Conservation (phyloP, 805 yeast genomes). For the Wickerhamomyces canadensis region DNA sequence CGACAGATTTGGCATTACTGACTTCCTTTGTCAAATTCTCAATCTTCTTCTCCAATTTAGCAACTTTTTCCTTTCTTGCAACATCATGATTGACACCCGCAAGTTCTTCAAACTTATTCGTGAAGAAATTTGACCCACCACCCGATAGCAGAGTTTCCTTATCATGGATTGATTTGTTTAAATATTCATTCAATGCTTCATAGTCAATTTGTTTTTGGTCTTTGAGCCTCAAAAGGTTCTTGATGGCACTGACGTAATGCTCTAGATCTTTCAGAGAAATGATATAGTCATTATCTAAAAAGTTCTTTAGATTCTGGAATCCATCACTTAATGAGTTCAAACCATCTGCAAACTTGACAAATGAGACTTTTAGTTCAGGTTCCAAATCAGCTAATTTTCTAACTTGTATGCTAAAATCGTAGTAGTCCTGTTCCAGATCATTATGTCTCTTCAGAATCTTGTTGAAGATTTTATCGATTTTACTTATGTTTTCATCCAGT, state of each 20-base stretch:
- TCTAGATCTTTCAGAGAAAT: conserved; percentile 83
- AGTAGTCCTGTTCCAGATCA: conserved; percentile 69
- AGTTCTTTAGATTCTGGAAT: conserved; percentile 37
- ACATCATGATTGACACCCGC: conserved; percentile 59
- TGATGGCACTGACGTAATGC: conserved; percentile 64
- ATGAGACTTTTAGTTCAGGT: conserved; percentile 30
- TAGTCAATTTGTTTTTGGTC: conserved; percentile 90
- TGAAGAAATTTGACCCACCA: conserved; percentile 47
- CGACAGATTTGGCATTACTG: conserved; percentile 42
- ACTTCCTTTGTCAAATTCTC: conserved; percentile 45
- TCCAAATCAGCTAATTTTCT: conserved; percentile 59
- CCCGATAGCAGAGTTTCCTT: conserved; percentile 47
- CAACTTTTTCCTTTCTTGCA: conserved; percentile 45
- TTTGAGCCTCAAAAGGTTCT: conserved; percentile 69
- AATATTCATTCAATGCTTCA: conserved; percentile 78
- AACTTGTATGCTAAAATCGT: conserved; percentile 64
- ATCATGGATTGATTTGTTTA: conserved; percentile 66
- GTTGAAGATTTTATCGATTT: conserved; percentile 72
- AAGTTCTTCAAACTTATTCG: conserved; percentile 54
- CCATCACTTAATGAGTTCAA: conserved; percentile 38
- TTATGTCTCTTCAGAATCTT: conserved; percentile 68
- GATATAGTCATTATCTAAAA: conserved; percentile 73
- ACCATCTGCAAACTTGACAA: conserved; percentile 42
- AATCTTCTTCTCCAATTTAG: conserved; percentile 44
- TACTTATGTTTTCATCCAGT: conserved; percentile 74